These are phyloP conservation scores for Lavandula angustifolia DNA, from an alignment of 257 asterid genomes.

Conservation along the genomic window DNA sequence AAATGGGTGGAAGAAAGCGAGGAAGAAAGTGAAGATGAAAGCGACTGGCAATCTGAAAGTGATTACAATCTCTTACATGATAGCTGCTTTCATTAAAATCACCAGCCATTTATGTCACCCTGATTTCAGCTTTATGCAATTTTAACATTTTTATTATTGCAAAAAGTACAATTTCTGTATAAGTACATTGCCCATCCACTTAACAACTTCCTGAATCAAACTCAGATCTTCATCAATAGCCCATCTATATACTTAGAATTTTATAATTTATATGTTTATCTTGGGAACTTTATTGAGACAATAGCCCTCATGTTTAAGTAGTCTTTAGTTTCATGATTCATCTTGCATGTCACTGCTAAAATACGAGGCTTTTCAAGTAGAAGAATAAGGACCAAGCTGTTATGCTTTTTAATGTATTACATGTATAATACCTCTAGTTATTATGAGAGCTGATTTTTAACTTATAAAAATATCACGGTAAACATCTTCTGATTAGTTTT, in stretches of 20 bases:
- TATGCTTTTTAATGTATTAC: constrained; percentile 18
- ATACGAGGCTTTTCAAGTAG: constrained; percentile 17
- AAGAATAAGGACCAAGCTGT: constrained; percentile 5
- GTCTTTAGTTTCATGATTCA: constrained; percentile 9
- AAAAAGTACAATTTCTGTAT: constrained; percentile 16
- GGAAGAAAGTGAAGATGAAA: constrained; percentile 80
- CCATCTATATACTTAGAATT: not conserved
- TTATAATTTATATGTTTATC: not conserved
- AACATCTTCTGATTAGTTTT: constrained; percentile 9
- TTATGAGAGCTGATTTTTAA: constrained; percentile 21
- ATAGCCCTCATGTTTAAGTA: constrained; percentile 2
- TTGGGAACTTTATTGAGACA: constrained; percentile 23
- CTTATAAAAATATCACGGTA: too few relatives aligned
- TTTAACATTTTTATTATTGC: constrained; percentile 14
- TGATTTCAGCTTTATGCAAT: not conserved
- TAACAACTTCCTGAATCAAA: constrained; percentile 7
- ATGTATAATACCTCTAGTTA: not conserved
- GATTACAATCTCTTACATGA: constrained; percentile 30
- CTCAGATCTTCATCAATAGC: not conserved
- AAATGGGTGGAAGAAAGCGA: constrained; percentile 72
- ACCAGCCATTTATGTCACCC: constrained; percentile 9
- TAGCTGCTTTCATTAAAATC: constrained; percentile 21
- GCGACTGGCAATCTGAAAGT: constrained; percentile 90
- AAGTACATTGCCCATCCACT: not conserved
- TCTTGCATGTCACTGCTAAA: constrained; percentile 7